phyloP scores from a whole-genome alignment of 2,329 filamentous ascomycete species.

The Lecanosticta acicola region DNA sequence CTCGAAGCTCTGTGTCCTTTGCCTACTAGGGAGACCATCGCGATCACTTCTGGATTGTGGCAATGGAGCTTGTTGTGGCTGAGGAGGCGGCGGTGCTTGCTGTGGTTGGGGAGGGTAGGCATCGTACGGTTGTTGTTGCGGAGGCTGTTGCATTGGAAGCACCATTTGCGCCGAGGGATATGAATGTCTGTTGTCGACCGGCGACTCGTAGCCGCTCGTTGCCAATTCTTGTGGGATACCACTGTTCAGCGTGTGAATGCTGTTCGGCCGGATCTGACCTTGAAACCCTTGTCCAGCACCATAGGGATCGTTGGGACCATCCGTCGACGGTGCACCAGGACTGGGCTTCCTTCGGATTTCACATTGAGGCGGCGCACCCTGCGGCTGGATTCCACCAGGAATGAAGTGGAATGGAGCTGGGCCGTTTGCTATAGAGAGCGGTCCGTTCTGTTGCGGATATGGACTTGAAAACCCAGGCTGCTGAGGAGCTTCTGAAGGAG shows the following conservation, averaged over 20 bases:
- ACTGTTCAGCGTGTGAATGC: conserved; percentile 35
- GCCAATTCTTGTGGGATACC: conserved; percentile 45
- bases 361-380: conserved; percentile 17
- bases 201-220: conserved; percentile 43
- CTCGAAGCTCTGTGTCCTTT: conserved; percentile 29
- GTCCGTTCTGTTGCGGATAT: conserved; percentile 23
- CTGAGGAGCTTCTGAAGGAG: conserved; percentile 26
- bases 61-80: conserved; percentile 11
- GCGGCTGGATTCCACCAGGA: conserved; percentile 27
- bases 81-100: conserved; percentile 9
- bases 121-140: conserved; percentile 14
- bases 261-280: conserved; percentile 36
- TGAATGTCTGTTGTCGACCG: conserved; percentile 41
- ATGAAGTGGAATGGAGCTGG: conserved; percentile 36
- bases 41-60: conserved; percentile 14
- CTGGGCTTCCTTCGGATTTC: conserved; percentile 20
- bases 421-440: conserved; percentile 18
- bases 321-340: conserved; percentile 20
- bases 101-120: conserved; percentile 19
- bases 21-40: conserved; percentile 20
- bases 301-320: conserved; percentile 34
- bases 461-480: conserved; percentile 25
- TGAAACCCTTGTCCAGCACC: conserved; percentile 30
- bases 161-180: conserved; percentile 31
- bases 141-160: conserved; percentile 13